Base-by-base conservation (phyloP, 2,329 filamentous ascomycete species). In the Amphichorda felina region DNA sequence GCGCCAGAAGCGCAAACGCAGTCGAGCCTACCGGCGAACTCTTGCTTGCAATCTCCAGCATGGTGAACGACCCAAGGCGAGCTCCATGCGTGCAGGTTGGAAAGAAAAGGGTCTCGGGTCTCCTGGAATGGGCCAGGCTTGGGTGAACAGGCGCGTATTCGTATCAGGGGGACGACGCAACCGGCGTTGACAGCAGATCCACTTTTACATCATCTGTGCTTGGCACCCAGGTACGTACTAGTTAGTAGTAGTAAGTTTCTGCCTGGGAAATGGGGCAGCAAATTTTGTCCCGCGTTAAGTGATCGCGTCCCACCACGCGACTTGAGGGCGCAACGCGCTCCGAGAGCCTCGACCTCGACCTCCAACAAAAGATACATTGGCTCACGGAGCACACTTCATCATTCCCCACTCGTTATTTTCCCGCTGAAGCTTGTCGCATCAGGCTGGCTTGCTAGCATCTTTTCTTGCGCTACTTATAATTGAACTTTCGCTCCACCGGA, bases 1-100 rank as follows among this genome's bases (percentile, higher is more conserved):
- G 70, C 41, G 86, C 74, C 48, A 84, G 50, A 45, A 76, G 56
- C 44, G 84, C 75, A 60, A 95, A 93, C 51, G 89, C 66, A 51
- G 79, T 75, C 36, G 88, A 94, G 57, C 80, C 79, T 35, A 87
- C 72, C 24, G 85, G 77, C 41, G 76, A 77, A 45, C 70, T 61
- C 38, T 64, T 63, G 48, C 58, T 66, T 46, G 59, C 50, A 40
- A 60, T 57, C 62, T 75, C 36, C 10, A 39, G 55, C 59, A 60
- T 38, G 26, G 9, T 36, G 32, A 18, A 18, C 19, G 14, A 13
- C 15, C 17, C 29, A 15, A 9, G 5, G n/a, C 17, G 16, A 21
- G 22, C 32, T 25, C 37, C 37, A 39, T 39, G 26, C 33, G 37
- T 18, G 36, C 36, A 22, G n/a, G 10, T 14, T 18, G 13, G 26